These are phyloP conservation scores for Xerocomellus intermedius DNA, from an alignment of 768 basidiomycete genomes.

Conservation along the genomic window DNA sequence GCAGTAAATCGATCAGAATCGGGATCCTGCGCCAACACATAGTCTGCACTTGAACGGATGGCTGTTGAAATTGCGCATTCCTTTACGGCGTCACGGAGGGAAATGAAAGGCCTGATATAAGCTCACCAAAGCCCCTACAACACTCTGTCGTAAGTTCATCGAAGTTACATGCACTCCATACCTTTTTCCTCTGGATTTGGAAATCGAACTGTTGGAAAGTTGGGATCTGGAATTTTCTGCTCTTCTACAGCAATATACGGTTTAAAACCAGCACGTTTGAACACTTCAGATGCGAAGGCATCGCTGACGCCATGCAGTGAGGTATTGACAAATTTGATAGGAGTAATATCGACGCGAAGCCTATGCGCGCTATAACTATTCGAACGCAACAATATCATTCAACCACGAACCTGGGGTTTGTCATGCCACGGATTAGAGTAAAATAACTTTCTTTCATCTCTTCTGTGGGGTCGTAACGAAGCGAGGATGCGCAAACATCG, in stretches of 20 bases:
- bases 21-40: conserved; percentile 87
- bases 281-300: conserved; percentile 54
- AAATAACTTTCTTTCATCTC: conserved; percentile 64
- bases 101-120: not conserved
- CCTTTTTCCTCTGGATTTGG: conserved; percentile 94
- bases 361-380: conserved; percentile 9
- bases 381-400: not conserved
- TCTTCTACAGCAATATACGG: conserved; percentile 59
- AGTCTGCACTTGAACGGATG: conserved; percentile 45
- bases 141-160: conserved; percentile 1
- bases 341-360: not conserved
- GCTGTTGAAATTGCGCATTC: conserved; percentile 71
- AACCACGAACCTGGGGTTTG: conserved; percentile 16
- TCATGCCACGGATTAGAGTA: conserved; percentile 30
- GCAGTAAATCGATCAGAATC: conserved; percentile 84
- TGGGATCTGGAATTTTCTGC: conserved; percentile 75
- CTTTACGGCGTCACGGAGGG: conserved; percentile 36
- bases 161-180: conserved; percentile 20
- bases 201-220: conserved; percentile 81
- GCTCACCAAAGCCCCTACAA: conserved; percentile 49
- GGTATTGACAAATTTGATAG: conserved; percentile 75
- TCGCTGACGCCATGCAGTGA: conserved; percentile 91
- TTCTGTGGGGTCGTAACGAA: conserved; percentile 56
- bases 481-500: conserved; percentile 37
- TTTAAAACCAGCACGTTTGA: conserved; percentile 57